Conservation (phyloP, 805 yeast genomes). For the Yarrowia osloensis region DNA sequence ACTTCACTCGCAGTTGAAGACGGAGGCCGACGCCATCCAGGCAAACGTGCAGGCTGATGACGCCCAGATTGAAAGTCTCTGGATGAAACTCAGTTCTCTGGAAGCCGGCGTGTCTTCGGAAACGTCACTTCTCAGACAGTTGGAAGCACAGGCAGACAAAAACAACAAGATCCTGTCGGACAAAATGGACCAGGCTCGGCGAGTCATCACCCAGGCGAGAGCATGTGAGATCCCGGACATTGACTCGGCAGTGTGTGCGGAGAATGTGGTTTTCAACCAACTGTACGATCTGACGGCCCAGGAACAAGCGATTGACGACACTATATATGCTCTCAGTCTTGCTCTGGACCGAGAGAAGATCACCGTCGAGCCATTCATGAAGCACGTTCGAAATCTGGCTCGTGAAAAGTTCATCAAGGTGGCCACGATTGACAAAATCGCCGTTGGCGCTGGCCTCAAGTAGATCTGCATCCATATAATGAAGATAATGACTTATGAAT, state of each 20-base stretch:
- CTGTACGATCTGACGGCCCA: slow-evolving; percentile 63
- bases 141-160: slow-evolving; percentile 38
- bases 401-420: slow-evolving; percentile 63
- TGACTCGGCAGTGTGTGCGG: slow-evolving; percentile 52
- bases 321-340: slow-evolving; percentile 59
- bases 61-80: slow-evolving; percentile 42
- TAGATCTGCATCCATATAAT: slow-evolving; percentile 8
- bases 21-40: slow-evolving; percentile 37
- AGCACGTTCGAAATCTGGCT: slow-evolving; percentile 56
- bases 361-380: slow-evolving; percentile 48
- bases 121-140: slow-evolving; percentile 38
- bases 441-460: slow-evolving; percentile 34
- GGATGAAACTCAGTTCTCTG: slow-evolving; percentile 44
- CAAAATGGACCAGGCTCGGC: slow-evolving; percentile 41
- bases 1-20: slow-evolving; percentile 37
- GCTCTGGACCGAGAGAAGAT: slow-evolving; percentile 54
- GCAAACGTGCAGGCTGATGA: slow-evolving; percentile 38
- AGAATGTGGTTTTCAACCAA: slow-evolving; percentile 59
- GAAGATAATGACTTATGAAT: slow-evolving; percentile 3
- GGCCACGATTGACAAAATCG: slow-evolving; percentile 49
- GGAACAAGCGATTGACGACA: slow-evolving; percentile 71
- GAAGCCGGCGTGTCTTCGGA: slow-evolving; percentile 45
- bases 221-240: slow-evolving; percentile 43
- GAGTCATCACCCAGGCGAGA: slow-evolving; percentile 43
- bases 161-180: slow-evolving; percentile 41